These are phyloP conservation scores for Inonotus hispidus DNA, from an alignment of 1,284 basidiomycete genomes.

Conservation along the genomic window DNA sequence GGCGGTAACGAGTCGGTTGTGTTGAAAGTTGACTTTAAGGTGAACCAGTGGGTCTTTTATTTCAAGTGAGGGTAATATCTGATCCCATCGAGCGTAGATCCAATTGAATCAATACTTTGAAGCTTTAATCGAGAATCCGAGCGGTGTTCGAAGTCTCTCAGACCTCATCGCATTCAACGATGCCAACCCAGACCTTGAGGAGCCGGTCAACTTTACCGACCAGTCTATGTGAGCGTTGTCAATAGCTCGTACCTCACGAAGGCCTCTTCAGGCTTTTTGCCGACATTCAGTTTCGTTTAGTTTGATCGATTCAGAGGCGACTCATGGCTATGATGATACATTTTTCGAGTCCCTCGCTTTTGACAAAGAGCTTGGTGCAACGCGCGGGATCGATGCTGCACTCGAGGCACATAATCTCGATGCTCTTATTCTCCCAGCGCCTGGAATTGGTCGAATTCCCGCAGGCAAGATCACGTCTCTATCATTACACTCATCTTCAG, in stretches of 20 bases:
- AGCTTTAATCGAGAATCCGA: constrained; percentile 40
- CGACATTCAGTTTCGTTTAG: constrained; percentile 25
- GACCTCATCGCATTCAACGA: constrained; percentile 54
- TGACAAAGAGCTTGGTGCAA: constrained; percentile 47
- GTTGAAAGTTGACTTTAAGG: constrained; percentile 54
- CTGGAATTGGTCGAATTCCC: constrained; percentile 41
- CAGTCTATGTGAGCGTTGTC: constrained; percentile 37
- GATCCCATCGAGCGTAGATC: constrained; percentile 30
- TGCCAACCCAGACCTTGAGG: constrained; percentile 42
- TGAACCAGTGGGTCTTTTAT: constrained; percentile 12
- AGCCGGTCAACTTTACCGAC: constrained; percentile 41
- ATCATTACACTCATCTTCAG: not conserved
- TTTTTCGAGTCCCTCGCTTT: constrained; percentile 46
- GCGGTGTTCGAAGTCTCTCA: constrained; percentile 47
- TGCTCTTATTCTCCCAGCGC: constrained; percentile 51
- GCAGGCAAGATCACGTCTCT: constrained; percentile 25
- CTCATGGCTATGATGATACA: constrained; percentile 39
- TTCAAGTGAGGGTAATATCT: not conserved
- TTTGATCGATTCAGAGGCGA: constrained; percentile 44
- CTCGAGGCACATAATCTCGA: constrained; percentile 47
- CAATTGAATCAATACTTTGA: constrained; percentile 46
- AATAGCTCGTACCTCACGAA: no score
- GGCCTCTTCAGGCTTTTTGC: no score
- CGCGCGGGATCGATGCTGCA: constrained; percentile 53
- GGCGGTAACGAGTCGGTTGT: constrained; percentile 53